phyloP scores from a whole-genome alignment of 2,329 filamentous ascomycete species.

The Colletotrichum magnum region DNA sequence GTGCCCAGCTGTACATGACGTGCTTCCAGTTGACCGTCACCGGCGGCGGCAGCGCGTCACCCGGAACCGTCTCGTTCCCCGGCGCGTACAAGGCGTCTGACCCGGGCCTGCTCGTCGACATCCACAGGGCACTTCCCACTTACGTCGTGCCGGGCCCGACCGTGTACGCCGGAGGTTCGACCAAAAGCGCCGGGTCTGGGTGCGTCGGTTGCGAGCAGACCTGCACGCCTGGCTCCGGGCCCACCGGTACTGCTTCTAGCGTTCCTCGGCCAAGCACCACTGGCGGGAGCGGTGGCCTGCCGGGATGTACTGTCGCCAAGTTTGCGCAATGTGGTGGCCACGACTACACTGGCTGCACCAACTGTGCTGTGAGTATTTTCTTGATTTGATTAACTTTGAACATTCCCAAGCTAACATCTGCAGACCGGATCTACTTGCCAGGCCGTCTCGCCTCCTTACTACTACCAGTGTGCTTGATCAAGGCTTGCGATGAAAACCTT shows the following conservation, averaged over 20 bases:
- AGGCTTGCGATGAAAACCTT: too few species aligned
- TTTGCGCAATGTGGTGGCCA: slow-evolving; percentile 32
- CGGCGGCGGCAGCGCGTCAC: slow-evolving; percentile 45
- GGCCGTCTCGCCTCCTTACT: slow-evolving; percentile 30
- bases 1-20: slow-evolving; percentile 55
- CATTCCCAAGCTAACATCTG: background rate
- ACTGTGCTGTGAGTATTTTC: slow-evolving; percentile 27
- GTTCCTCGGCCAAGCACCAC: slow-evolving; percentile 36
- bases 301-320: slow-evolving; percentile 37
- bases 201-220: slow-evolving; percentile 58
- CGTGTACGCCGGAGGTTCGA: slow-evolving; percentile 57
- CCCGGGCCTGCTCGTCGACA: slow-evolving; percentile 63
- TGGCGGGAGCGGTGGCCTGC: slow-evolving; percentile 17
- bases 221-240: slow-evolving; percentile 51
- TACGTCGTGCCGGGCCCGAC: slow-evolving; percentile 61
- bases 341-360: slow-evolving; percentile 36
- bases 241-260: slow-evolving; percentile 46
- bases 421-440: slow-evolving; percentile 31
- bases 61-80: slow-evolving; percentile 42
- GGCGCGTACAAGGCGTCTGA: slow-evolving; percentile 46
- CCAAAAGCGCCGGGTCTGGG: slow-evolving; percentile 55
- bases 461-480: slow-evolving; percentile 25
- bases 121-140: slow-evolving; percentile 55
- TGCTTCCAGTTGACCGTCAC: slow-evolving; percentile 47
- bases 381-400: background rate